Conservation (phyloP, 1,284 basidiomycete species). For the Albatrellus sp. region DNA sequence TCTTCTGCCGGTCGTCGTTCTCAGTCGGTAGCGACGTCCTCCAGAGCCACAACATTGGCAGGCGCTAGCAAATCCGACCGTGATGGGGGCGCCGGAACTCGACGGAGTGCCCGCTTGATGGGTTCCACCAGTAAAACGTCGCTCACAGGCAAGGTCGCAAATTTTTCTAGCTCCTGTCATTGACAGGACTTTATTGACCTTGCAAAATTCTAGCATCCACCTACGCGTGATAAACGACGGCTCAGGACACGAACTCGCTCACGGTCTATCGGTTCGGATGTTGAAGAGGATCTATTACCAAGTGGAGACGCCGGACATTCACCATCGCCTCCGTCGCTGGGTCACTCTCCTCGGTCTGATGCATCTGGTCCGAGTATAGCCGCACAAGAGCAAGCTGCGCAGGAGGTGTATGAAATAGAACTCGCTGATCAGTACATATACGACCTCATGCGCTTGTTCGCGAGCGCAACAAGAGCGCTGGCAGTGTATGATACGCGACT, state of each 20-base stretch:
- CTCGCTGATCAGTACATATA: conserved; percentile 77
- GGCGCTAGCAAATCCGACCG: conserved; percentile 31
- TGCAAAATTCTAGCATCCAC: conserved; percentile 12
- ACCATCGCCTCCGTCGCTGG: conserved; percentile 45
- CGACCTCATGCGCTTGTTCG: conserved; percentile 72
- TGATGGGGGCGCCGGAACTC: conserved; percentile 29
- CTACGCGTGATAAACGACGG: conserved; percentile 48
- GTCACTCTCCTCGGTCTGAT: conserved; percentile 45
- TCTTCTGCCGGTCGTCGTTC: conserved; percentile 53
- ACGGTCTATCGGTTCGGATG: conserved; percentile 53
- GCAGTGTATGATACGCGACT: conserved; percentile 65
- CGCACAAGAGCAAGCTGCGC: conserved; percentile 51
- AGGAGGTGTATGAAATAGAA: conserved; percentile 57
- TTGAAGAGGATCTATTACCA: conserved; percentile 44
- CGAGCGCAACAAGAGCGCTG: conserved; percentile 60
- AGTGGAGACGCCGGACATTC: conserved; percentile 37
- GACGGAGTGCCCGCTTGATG: conserved; percentile 59
- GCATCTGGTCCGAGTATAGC: conserved; percentile 44
- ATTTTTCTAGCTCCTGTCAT: not conserved
- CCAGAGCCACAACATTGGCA: conserved; percentile 29
- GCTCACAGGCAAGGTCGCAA: conserved; percentile 21
- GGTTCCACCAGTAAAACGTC: conserved; percentile 39
- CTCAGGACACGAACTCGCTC: conserved; percentile 36
- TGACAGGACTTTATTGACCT: not conserved
- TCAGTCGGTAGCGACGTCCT: conserved; percentile 48